A percentile compares a stretch with the other conserved stretches of the same genome.
Evolutionary conservation across 257 asterid genomes (phyloP).

Genomic region (Solanum verrucosum): DNA sequence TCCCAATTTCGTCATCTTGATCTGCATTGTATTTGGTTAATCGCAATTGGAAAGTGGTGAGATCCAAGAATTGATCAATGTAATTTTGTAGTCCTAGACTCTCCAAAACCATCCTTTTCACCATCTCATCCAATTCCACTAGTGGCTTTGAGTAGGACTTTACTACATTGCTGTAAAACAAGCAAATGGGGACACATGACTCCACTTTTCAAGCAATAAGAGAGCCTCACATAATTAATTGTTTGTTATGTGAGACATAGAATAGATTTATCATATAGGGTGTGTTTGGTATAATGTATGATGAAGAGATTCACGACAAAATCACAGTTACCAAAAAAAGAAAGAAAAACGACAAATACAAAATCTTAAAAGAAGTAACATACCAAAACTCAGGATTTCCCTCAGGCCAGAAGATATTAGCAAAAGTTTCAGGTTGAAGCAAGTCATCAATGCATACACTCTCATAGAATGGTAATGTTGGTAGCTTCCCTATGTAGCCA

Average conservation of each 20-base stretch:
- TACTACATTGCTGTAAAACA: not conserved
- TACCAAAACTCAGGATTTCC: not conserved
- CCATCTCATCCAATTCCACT: not conserved
- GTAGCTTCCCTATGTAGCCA: not conserved
- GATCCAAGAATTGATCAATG: not conserved
- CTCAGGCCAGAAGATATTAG: not conserved
- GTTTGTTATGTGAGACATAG: not conserved
- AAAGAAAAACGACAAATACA: not conserved
- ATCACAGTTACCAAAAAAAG: not conserved
- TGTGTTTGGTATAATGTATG: not conserved
- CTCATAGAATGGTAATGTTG: not conserved
- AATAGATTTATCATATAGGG: not conserved
- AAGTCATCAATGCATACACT: not conserved
- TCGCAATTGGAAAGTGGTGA: not conserved
- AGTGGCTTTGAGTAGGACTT: not conserved
- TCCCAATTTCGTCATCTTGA: not conserved
- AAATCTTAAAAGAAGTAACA: not conserved
- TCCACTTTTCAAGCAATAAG: not conserved
- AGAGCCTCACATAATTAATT: not conserved
- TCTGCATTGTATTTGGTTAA: not conserved
- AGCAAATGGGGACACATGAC: not conserved
- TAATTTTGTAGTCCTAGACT: not conserved
- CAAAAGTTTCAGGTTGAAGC: not conserved
- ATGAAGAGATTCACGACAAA: not conserved
- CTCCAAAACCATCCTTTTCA: constrained; percentile 5